These are phyloP conservation scores for Pyrenula aspistea DNA, from an alignment of 495 filamentous ascomycete genomes.

Conservation along the genomic window DNA sequence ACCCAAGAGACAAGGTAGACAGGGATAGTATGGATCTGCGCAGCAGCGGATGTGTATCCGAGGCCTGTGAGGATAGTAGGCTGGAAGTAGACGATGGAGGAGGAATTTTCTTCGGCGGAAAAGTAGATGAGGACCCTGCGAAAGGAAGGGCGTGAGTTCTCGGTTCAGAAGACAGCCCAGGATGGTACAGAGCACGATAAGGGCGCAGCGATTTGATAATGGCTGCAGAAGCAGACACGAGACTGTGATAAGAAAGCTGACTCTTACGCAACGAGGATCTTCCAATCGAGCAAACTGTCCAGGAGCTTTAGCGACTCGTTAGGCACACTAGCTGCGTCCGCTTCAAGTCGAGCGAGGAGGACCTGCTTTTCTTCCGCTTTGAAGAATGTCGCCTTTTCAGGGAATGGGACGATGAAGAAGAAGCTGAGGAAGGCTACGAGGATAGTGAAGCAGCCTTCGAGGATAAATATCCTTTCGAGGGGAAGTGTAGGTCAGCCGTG, in stretches of 20 bases:
- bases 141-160: background rate
- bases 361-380: conserved; percentile 29
- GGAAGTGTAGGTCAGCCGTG: background rate
- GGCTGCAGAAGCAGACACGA: conserved; percentile 60
- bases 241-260: conserved; percentile 63
- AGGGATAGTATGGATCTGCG: conserved; percentile 30
- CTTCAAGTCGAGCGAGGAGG: conserved; percentile 35
- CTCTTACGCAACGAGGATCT: conserved; percentile 46
- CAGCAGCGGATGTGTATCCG: conserved; percentile 22
- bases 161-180: conserved; percentile 47
- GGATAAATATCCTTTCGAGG: conserved; percentile 12
- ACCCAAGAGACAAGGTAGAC: conserved; percentile 27
- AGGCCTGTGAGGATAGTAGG: conserved; percentile 30
- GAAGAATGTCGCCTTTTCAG: conserved; percentile 34
- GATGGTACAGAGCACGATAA: conserved; percentile 65
- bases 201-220: conserved; percentile 63
- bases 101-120: conserved; percentile 19
- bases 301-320: conserved; percentile 29
- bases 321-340: conserved; percentile 22
- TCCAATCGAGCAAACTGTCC: no score
- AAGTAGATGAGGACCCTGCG: no score
- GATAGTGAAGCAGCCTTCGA: conserved; percentile 35
- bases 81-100: conserved; percentile 24
- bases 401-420: conserved; percentile 41
- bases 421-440: conserved; percentile 25